Base-by-base conservation (phyloP, 225 moss, liverwort and hornwort species). In the Straminergon stramineum region DNA sequence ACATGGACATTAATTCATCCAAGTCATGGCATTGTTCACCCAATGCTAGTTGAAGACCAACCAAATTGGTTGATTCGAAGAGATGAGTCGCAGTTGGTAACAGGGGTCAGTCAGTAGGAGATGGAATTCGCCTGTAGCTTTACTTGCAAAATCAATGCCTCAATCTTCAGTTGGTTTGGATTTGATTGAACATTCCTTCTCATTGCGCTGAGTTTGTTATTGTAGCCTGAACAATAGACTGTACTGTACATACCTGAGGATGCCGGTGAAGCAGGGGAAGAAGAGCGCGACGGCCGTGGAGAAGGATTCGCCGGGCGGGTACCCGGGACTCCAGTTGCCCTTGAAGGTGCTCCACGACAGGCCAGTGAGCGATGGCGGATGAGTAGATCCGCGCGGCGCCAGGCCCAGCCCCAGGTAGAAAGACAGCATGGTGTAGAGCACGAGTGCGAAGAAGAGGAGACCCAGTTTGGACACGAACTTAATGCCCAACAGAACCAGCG, bases 261-360 rank as follows among this genome's bases (percentile, higher is more conserved):
- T 99, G 56, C 99, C 99, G 11, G 97, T 97, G 90, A 95, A 99
- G 91, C 99, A 99, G 32, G 99, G 99, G 88, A 99, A 99, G 92
- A 99, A 99, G 75, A 99, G 92, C 15, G 99, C 91, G 17, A 97
- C 95, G 28, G 94, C 95, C 21, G 94, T 93, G 52, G 96, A 94
- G 91, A 99, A 99, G 24, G 95, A 93, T 68, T 94, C 94, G 34
- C 94, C 96, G 7, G 90, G 56, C 2, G 96, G 92, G 90, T 99
- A 99, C 22, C 92, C 94, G 51, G 99, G 92, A 79, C 79, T 94
- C 99, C 99, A 99, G 55, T 99, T 99, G 83, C 93, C 93, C 84
- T 95, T 94, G 90, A 99, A 99, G 43, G 99, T 99, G 52, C 89
- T 92, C 99, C 99, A 99, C 52, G 95, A 95, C 37, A 99, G 92